A percentile compares a stretch with the other conserved stretches of the same genome.
These are phyloP conservation scores for Aureobasidium vineae DNA, from an alignment of 2,329 filamentous ascomycete genomes.

Conservation along the genomic window DNA sequence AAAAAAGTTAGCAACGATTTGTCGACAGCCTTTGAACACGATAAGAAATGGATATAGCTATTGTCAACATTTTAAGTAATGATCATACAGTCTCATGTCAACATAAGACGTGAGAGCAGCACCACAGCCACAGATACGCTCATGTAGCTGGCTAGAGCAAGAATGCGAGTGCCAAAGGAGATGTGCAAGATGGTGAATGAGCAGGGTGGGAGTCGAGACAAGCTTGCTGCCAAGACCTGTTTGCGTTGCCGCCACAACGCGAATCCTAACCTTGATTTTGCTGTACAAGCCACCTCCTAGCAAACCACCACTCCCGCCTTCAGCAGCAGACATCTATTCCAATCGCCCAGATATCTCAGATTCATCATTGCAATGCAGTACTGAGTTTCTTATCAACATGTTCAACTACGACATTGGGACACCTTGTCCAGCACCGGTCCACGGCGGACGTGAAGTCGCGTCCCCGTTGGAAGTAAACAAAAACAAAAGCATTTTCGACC, in stretches of 20 bases:
- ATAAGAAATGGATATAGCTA: too few relatives aligned
- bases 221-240: background rate
- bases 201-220: background rate
- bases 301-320: constrained; percentile 9
- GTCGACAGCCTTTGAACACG: too few relatives aligned
- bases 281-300: constrained; percentile 14
- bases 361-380: constrained; percentile 8
- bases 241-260: background rate
- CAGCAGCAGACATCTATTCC: background rate
- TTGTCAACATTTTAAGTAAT: too few relatives aligned
- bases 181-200: background rate
- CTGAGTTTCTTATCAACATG: constrained; percentile 8
- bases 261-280: constrained; percentile 6
- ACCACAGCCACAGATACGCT: background rate
- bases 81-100: too few relatives aligned
- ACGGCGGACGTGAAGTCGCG: background rate
- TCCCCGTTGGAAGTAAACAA: constrained; percentile 24
- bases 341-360: constrained; percentile 5
- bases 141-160: background rate
- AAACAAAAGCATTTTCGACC: constrained; percentile 21
- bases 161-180: background rate
- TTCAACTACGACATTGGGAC: constrained; percentile 17
- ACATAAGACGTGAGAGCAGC: too few relatives aligned
- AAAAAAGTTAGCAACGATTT: too few relatives aligned
- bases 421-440: constrained; percentile 16